These are phyloP conservation scores for Lotus japonicus DNA, from an alignment of 306 rosid species.

Conservation along the genomic window DNA sequence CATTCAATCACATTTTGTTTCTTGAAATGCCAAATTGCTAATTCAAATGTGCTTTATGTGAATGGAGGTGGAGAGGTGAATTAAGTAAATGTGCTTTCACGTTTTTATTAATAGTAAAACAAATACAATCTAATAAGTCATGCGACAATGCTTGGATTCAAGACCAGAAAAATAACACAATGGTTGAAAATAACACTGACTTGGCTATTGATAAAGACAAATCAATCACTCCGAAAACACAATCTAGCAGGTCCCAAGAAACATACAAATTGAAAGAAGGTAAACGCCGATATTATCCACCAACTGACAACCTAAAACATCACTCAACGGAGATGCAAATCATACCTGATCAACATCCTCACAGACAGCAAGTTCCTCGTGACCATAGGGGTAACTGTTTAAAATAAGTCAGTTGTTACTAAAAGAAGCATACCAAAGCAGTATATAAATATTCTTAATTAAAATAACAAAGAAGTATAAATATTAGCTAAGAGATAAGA, in stretches of 20 bases:
- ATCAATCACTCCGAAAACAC: background rate
- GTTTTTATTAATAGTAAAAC: too few relatives aligned
- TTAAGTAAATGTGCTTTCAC: too few relatives aligned
- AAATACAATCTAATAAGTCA: too few relatives aligned
- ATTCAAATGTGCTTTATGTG: too few relatives aligned
- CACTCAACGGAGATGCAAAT: slow-evolving; percentile 13
- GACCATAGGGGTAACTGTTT: slow-evolving; percentile 87
- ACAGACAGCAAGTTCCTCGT: slow-evolving; percentile 89
- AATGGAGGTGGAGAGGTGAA: too few relatives aligned
- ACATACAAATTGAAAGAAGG: background rate
- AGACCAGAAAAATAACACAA: background rate
- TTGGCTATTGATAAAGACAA: slow-evolving; percentile 2
- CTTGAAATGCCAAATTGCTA: too few relatives aligned
- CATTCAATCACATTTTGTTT: too few relatives aligned
- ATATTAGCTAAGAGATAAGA: slow-evolving; percentile 1
- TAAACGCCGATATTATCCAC: background rate
- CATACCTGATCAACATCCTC: slow-evolving; percentile 97
- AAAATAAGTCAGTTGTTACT: slow-evolving; percentile 14
- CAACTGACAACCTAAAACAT: background rate
- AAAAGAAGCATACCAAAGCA: slow-evolving; percentile 15
- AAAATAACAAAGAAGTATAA: background rate
- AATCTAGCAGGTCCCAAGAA: background rate
- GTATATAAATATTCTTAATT: background rate
- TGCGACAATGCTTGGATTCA: background rate
- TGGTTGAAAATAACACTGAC: background rate